phyloP scores from a whole-genome alignment of 768 basidiomycete genomes.

The Lactifluus echinatus region DNA sequence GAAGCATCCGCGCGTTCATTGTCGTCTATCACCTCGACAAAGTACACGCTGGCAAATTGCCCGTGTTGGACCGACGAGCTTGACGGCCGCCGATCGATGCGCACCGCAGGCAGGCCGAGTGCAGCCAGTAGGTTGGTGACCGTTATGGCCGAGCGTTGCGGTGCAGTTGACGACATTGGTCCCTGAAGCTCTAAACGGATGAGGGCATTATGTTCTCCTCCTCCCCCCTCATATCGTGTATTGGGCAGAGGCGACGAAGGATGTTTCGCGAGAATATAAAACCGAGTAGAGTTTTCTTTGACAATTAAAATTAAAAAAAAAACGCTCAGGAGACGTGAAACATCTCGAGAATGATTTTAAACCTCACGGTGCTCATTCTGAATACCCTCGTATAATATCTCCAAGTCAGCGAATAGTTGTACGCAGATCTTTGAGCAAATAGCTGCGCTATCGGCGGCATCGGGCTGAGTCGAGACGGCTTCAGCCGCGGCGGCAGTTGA shows the following conservation, averaged over 20 bases:
- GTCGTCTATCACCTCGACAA: conserved; percentile 45
- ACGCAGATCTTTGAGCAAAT: conserved; percentile 65
- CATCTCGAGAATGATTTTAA: not conserved
- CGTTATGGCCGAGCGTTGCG: conserved; percentile 13
- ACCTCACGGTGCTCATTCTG: conserved; percentile 50
- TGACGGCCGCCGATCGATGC: conserved; percentile 61
- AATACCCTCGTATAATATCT: conserved; percentile 51
- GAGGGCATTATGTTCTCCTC: conserved; percentile 28
- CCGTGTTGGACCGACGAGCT: conserved; percentile 21
- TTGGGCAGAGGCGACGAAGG: conserved; percentile 26
- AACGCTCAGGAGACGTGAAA: not conserved
- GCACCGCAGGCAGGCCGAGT: conserved; percentile 37
- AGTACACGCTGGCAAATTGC: conserved; percentile 55
- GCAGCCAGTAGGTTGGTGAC: conserved; percentile 27
- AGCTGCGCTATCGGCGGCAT: conserved; percentile 48
- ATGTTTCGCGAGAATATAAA: conserved; percentile 47
- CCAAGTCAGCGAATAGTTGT: conserved; percentile 50
- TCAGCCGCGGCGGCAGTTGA: conserved; percentile 71
- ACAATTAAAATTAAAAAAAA: not conserved
- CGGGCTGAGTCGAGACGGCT: conserved; percentile 33
- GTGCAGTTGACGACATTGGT: not conserved
- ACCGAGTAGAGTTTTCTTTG: conserved; percentile 61
- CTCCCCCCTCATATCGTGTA: not conserved
- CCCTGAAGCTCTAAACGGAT: conserved; percentile 28
- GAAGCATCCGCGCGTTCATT: not conserved